Conservation (phyloP, 2,329 filamentous ascomycete species). For the Xylariales sp. region DNA sequence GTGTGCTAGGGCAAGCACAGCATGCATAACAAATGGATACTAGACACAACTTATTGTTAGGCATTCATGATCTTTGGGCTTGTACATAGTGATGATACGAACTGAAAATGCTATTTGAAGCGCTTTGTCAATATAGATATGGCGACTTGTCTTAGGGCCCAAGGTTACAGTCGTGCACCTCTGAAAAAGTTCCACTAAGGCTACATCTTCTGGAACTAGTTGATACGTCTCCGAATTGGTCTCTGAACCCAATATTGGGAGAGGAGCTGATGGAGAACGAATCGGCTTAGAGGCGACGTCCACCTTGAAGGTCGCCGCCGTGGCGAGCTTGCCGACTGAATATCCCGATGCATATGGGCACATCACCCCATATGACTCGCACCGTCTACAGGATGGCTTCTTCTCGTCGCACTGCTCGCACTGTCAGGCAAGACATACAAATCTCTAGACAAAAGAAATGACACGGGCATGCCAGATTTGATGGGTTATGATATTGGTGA, state of each 20-base stretch:
- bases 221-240: slow-evolving; percentile 19
- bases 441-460: too few species aligned
- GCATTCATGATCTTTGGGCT: too few species aligned
- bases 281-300: not conserved
- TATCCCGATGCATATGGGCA: slow-evolving; percentile 9
- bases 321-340: slow-evolving; percentile 5
- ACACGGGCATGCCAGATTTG: too few species aligned
- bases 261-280: slow-evolving; percentile 29
- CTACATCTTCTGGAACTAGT: slow-evolving; percentile 26
- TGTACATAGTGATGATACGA: too few species aligned
- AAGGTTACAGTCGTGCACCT: slow-evolving; percentile 36
- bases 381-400: slow-evolving; percentile 11
- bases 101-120: not conserved
- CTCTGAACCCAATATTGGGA: slow-evolving; percentile 12
- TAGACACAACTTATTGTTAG: too few species aligned
- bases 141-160: slow-evolving; percentile 23
- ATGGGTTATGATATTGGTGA: too few species aligned
- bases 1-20: too few species aligned
- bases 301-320: slow-evolving; percentile 6
- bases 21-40: too few species aligned
- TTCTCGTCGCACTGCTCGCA: slow-evolving; percentile 5
- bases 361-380: slow-evolving; percentile 8
- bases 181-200: slow-evolving; percentile 36
- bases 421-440: not conserved
- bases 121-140: slow-evolving; percentile 29